phyloP scores from a whole-genome alignment of 345 rosid species.

The Camelina sativa region DNA sequence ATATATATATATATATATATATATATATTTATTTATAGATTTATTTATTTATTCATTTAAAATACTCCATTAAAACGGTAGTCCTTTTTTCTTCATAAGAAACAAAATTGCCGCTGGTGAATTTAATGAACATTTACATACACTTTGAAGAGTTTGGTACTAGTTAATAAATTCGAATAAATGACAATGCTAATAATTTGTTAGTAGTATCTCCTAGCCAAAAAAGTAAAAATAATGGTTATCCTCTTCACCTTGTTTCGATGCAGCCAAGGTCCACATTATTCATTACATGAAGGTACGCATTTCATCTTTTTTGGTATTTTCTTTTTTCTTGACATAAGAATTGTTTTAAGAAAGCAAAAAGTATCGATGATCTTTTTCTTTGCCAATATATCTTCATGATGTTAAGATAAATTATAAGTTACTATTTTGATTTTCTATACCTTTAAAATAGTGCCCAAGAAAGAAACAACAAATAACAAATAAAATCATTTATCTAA shows the following conservation, averaged over 20 bases:
- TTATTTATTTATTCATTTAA: too few species aligned
- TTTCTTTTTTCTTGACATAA: neutral
- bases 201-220: neutral
- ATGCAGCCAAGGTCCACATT: conserved; percentile 37
- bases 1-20: too few species aligned
- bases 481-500: neutral
- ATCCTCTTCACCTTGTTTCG: conserved; percentile 35
- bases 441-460: neutral
- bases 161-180: conserved; percentile 36
- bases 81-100: conserved; percentile 10
- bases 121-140: conserved; percentile 39
- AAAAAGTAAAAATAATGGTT: neutral
- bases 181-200: conserved; percentile 27
- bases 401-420: neutral
- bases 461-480: neutral
- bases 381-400: neutral
- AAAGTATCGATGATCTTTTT: neutral
- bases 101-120: conserved; percentile 41
- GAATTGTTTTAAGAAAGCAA: conserved; percentile 8
- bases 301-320: neutral
- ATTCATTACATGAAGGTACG: conserved; percentile 11
- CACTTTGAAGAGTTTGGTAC: conserved; percentile 36
- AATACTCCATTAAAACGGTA: neutral
- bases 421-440: neutral
- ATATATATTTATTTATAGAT: too few species aligned